Base-by-base conservation (phyloP, 2,329 filamentous ascomycete species). In the Aspergillus carbonarius region DNA sequence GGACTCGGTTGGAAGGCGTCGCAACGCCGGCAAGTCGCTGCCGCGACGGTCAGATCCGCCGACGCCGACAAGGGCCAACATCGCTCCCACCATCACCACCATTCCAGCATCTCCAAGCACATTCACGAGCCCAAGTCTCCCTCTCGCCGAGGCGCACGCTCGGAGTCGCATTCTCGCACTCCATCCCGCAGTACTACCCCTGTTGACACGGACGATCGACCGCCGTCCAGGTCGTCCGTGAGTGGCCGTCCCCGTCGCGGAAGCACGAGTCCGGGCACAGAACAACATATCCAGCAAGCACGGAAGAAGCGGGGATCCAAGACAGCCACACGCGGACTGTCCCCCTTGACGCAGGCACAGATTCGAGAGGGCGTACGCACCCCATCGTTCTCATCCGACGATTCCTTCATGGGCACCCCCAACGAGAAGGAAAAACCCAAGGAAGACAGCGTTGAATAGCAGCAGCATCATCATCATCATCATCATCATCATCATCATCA, bases 1-100 rank as follows among this genome's bases (percentile, higher is more conserved):
- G 90, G 91, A 0, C 79, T 84, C 34, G 83, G 70, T 35, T 73
- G 75, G 69, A 72, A 68, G 59, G 66, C 68, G 52, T 71, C 73
- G 6, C 66, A 68, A 51, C 69, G 68, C 39, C 72, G 71, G 44
- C 66, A 69, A 39, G 58, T 69, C 30, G 66, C 69, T 10, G 68
- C 72, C 34, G 67, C 68, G 8, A 72, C 66, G 2, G 47, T 71
- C 35, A 64, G 68, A 39, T 57, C 69, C 25, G 52, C 66, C 7
- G 72, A 75, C 7, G 60, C 62, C 5, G 70, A 74, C 15, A 72
- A 69, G 44, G 64, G 64, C 49, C 70, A 68, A 40, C 67, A 67
- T 62, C 68, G 70, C 35, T 50, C 57, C 12, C 63, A 67, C 48
- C 70, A 70, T 40, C 64, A 68, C 13, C 68, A 71, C 25, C 70